Conservation (phyloP, 192 early-diverging fungal species). For the Podila verticillata region DNA sequence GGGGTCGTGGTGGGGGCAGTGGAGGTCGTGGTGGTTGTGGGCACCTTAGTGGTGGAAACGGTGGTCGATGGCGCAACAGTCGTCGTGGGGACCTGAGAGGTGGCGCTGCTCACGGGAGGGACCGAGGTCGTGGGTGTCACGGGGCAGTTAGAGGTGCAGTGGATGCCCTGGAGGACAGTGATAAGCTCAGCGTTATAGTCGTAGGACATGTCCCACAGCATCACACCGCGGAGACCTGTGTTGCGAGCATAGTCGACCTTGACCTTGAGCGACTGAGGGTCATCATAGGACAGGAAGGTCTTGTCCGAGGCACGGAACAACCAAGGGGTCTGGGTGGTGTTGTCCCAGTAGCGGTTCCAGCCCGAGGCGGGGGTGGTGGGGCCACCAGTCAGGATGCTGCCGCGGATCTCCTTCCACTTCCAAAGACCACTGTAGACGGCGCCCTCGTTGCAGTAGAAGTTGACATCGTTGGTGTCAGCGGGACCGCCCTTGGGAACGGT, state of each 20-base stretch:
- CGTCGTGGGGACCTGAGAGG: not conserved
- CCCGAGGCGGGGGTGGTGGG: conserved; percentile 33
- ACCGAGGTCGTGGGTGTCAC: not conserved
- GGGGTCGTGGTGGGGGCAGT: conserved; percentile 4
- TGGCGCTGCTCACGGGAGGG: too few species aligned
- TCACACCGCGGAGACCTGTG: conserved; percentile 67
- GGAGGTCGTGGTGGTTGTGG: not conserved
- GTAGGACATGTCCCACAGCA: conserved; percentile 63
- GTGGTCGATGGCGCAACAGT: not conserved
- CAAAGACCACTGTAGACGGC: conserved; percentile 61
- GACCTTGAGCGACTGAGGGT: conserved; percentile 64
- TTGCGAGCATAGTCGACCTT: conserved; percentile 67
- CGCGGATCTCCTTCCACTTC: conserved; percentile 72
- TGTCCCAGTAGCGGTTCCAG: conserved; percentile 76
- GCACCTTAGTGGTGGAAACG: not conserved
- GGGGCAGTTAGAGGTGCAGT: conserved; percentile 25
- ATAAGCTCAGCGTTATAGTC: conserved; percentile 41
- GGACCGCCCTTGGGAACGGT: conserved; percentile 60
- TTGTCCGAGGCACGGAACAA: conserved; percentile 66
- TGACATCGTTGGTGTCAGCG: conserved; percentile 59
- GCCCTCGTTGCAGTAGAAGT: conserved; percentile 58
- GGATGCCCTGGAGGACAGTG: conserved; percentile 24
- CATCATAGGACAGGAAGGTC: conserved; percentile 80
- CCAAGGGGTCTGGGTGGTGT: conserved; percentile 74
- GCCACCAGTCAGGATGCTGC: conserved; percentile 26